Evolutionary conservation across 2,329 filamentous ascomycete genomes (phyloP).

Genomic region (Fusarium sp.): DNA sequence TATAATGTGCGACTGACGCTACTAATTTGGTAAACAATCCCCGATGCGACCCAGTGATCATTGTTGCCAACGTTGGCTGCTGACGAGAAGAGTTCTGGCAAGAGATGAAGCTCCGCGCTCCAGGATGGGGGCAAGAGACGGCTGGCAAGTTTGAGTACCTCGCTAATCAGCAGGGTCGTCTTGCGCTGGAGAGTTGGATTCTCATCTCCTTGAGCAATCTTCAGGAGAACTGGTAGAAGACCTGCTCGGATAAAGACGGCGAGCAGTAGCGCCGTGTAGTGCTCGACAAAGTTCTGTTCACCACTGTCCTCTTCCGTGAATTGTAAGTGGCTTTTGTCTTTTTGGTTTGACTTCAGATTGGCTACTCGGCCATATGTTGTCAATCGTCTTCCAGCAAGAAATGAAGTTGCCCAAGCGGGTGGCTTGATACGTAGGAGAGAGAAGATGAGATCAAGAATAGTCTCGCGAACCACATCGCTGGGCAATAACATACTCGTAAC

Average conservation of each 20-base stretch:
- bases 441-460: slow-evolving; percentile 89
- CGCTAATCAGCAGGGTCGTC: slow-evolving; percentile 88
- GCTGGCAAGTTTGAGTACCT: slow-evolving; percentile 89
- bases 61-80: slow-evolving; percentile 79
- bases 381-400: slow-evolving; percentile 88
- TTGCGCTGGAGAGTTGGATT: slow-evolving; percentile 83
- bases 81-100: slow-evolving; percentile 85
- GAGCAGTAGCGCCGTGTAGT: slow-evolving; percentile 90
- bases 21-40: slow-evolving; percentile 97
- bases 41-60: slow-evolving; percentile 81
- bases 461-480: slow-evolving; percentile 70
- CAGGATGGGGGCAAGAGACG: slow-evolving; percentile 83
- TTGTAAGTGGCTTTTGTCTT: slow-evolving; percentile 60
- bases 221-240: slow-evolving; percentile 70
- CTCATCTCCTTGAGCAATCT: slow-evolving; percentile 75
- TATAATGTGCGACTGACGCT: slow-evolving; percentile 95
- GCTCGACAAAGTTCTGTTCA: slow-evolving; percentile 88
- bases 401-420: slow-evolving; percentile 93
- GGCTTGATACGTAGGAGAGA: slow-evolving; percentile 84
- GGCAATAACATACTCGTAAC: slow-evolving; percentile 71
- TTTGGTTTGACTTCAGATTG: slow-evolving; percentile 74
- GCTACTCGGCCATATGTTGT: slow-evolving; percentile 97
- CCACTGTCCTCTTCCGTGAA: slow-evolving; percentile 74
- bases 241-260: slow-evolving; percentile 87
- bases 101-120: slow-evolving; percentile 86